Evolutionary conservation across 768 basidiomycete genomes (phyloP), one percentile per base, ranked within the genome.

Genomic region (Boletus huronensis): DNA sequence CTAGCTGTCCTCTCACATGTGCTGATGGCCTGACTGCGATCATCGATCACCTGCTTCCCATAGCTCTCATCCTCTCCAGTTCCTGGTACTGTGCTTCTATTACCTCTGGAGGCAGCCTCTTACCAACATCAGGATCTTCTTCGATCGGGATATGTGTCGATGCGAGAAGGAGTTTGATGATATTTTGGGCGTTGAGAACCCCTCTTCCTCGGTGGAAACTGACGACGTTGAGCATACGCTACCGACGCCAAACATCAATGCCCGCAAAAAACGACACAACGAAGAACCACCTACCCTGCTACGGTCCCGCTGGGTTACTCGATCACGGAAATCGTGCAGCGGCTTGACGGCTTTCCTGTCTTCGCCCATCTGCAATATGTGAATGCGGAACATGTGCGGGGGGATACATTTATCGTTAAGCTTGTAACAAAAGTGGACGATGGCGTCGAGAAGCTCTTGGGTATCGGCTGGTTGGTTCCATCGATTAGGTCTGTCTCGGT

Each of bases 161-260:
- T 2, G 56, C 59, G 21, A 65, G 60, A 13, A 66, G 58, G 6
- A 67, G 60, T 25, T 53, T 64, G 52, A 47, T 17, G 3, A 64
- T 62, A 23, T 38, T 54, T 10, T 67, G 48, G 8, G 63, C 52
- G 3, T 60, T 60, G 8, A 66, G 58, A 19, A 45, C 54, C 19
- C 65, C 65, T 39, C 65, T 62, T 36, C 53, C 65, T 19, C 65
- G 52, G 42, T 66, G 65, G 41, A 49, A 66, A 48, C 65, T 65
- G 38, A 67, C 47, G 13, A 62, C 53, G 19, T 54, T 57, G 43
- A 67, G 58, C 3, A 66, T 53, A 13, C 58, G 54, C 65, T 66
- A 23, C 26, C 38, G 0, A 43, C 16, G 1, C 10, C 21, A 47
- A 9, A 32, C 14, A 3, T 64, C n/a, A 66, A 23, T 28, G 1